phyloP scores from a whole-genome alignment of 768 basidiomycete species.

The Arthromyces matolae region DNA sequence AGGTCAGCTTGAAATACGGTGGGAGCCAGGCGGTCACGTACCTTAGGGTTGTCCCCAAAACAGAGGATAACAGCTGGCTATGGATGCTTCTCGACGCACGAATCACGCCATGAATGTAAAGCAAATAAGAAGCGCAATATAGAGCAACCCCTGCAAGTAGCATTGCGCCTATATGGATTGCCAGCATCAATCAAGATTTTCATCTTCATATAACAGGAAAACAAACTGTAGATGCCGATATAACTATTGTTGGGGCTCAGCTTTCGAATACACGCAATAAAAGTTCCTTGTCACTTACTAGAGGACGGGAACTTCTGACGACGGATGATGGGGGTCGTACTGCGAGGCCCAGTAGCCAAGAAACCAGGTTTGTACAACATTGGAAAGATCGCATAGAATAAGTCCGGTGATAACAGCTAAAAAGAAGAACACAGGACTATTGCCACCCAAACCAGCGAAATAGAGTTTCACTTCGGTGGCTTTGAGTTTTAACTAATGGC shows the following conservation, averaged over 20 bases:
- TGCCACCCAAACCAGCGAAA: constrained; percentile 35
- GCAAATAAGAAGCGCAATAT: constrained; percentile 31
- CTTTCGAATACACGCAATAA: neutral
- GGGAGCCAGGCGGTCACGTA: constrained; percentile 17
- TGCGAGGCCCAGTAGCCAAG: constrained; percentile 45
- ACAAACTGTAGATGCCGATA: constrained; percentile 36
- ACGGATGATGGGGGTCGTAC: constrained; percentile 29
- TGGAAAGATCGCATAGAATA: constrained; percentile 20
- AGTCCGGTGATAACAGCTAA: constrained; percentile 21
- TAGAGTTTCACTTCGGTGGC: constrained; percentile 32
- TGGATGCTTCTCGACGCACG: constrained; percentile 57
- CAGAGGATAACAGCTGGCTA: constrained; percentile 42
- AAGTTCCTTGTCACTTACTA: constrained; percentile 32
- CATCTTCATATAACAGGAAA: neutral
- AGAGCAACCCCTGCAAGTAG: constrained; percentile 26
- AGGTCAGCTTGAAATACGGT: neutral
- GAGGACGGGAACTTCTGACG: constrained; percentile 29
- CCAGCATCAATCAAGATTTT: neutral
- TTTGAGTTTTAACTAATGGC: constrained; percentile 18
- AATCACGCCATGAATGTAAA: constrained; percentile 46
- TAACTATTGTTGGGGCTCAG: constrained; percentile 36
- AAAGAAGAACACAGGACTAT: constrained; percentile 32
- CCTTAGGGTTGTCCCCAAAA: constrained; percentile 62
- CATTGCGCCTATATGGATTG: constrained; percentile 22
- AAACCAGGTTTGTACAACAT: constrained; percentile 37